Evolutionary conservation across 2,329 filamentous ascomycete species (phyloP).

Genomic region (Aureobasidium vineae): DNA sequence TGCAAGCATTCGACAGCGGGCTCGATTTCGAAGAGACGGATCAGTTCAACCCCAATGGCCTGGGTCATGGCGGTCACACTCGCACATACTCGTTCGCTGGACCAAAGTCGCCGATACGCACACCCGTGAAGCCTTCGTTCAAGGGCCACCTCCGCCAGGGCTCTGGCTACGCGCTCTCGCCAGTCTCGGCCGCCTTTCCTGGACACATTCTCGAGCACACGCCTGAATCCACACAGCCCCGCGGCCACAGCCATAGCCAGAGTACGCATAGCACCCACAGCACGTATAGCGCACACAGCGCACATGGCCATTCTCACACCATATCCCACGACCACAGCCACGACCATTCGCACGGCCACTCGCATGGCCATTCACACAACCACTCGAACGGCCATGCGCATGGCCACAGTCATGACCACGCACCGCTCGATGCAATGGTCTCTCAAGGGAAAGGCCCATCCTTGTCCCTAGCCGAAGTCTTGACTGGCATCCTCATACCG

Average conservation of each 20-base stretch:
- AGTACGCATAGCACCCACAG: neutral
- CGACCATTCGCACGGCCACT: conserved; percentile 41
- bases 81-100: conserved; percentile 27
- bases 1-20: conserved; percentile 17
- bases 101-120: conserved; percentile 13
- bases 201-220: conserved; percentile 21
- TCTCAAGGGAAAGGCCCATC: conserved; percentile 28
- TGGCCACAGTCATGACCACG: conserved; percentile 17
- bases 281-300: neutral
- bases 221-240: conserved; percentile 31
- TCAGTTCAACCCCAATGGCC: conserved; percentile 24
- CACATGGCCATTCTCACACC: conserved; percentile 35
- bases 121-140: conserved; percentile 24
- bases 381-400: conserved; percentile 22
- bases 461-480: conserved; percentile 46
- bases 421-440: conserved; percentile 20
- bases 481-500: conserved; percentile 52
- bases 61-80: conserved; percentile 35
- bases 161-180: conserved; percentile 19
- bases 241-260: conserved; percentile 30
- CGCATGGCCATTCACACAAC: conserved; percentile 35
- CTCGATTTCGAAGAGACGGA: conserved; percentile 25
- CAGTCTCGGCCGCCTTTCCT: conserved; percentile 23
- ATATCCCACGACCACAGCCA: conserved; percentile 22
- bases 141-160: conserved; percentile 17